Evolutionary conservation across 2,329 filamentous ascomycete genomes (phyloP).

Genomic region (Fusarium sp.): DNA sequence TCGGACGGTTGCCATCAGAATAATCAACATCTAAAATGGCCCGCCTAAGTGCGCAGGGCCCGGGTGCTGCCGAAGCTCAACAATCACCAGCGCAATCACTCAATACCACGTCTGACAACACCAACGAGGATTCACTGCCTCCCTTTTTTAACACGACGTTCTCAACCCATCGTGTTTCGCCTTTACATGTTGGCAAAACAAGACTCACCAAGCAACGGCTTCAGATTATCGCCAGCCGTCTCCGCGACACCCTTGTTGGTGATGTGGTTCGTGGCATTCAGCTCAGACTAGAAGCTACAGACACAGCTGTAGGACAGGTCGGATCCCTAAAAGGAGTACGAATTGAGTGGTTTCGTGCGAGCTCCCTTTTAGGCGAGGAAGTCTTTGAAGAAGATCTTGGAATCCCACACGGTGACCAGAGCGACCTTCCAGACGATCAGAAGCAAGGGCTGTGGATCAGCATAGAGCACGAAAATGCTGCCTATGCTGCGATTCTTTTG

Average conservation of each 20-base stretch:
- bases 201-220: conserved; percentile 55
- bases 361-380: conserved; percentile 48
- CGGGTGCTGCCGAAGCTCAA: conserved; percentile 18
- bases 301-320: conserved; percentile 53
- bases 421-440: conserved; percentile 39
- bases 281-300: conserved; percentile 59
- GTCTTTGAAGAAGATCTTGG: conserved; percentile 26
- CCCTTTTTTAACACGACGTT: conserved; percentile 70
- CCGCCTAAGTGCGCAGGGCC: conserved; percentile 39
- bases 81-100: conserved; percentile 34
- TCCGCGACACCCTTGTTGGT: conserved; percentile 67
- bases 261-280: conserved; percentile 71
- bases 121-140: conserved; percentile 42
- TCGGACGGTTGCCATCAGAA: neutral
- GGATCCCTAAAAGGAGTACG: conserved; percentile 59
- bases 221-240: conserved; percentile 56
- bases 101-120: conserved; percentile 18
- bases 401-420: conserved; percentile 19
- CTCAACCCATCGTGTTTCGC: conserved; percentile 66
- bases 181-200: conserved; percentile 60
- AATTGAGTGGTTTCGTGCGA: conserved; percentile 58
- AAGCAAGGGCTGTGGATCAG: conserved; percentile 57
- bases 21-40: conserved; percentile 24
- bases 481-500: conserved; percentile 63
- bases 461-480: conserved; percentile 64